Base-by-base conservation (phyloP, 2,329 filamentous ascomycete genomes). In the Cladosporium sp. region DNA sequence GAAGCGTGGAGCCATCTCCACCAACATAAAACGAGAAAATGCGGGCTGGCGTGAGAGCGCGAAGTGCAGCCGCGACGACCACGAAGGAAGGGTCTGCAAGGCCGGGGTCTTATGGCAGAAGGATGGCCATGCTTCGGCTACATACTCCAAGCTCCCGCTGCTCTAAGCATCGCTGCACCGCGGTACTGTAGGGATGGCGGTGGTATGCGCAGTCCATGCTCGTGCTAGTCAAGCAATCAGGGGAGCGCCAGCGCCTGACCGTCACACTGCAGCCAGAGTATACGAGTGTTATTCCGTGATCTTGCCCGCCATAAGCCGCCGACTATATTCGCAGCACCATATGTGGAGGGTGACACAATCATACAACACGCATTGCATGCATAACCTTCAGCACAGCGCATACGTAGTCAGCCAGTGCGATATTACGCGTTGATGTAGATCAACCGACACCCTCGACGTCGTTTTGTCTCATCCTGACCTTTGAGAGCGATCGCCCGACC, bases 371-470 rank as follows among this genome's bases (percentile, higher is more conserved):
- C 30, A 34, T 30, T 28, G 22, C 15, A 30, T 47, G 14, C 43
- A 47, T 12, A 47, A 20, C 9, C 43, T 47, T n/a, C 22, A 45
- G 42, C 20, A 19, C 43, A 47, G 15, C 43, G 15, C 43, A 47
- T 28, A 47, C 43, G 43, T 47, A 47, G 30, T 34, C 30, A 34
- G 30, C 30, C 43, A 47, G 43, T 25, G 43, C 30, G 30, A 34
- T 47, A 22, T 47, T 51, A 51, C 49, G 49, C 49, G 49, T 51
- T 51, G 49, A 39, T 51, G 49, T 51, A 37, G 49, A 51, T 51
- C 49, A 51, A 47, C 43, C 8, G 22, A 47, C 43, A 28, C 19
- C 25, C 12, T 40, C 39, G 37, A 34, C 38, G 51, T 55, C 38
- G 25, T 42, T 55, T n/a, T 55, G 51, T 55, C 51, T 55, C 51